Base-by-base conservation (phyloP, 148 eudicot species). In the Spergularia bocconei region DNA sequence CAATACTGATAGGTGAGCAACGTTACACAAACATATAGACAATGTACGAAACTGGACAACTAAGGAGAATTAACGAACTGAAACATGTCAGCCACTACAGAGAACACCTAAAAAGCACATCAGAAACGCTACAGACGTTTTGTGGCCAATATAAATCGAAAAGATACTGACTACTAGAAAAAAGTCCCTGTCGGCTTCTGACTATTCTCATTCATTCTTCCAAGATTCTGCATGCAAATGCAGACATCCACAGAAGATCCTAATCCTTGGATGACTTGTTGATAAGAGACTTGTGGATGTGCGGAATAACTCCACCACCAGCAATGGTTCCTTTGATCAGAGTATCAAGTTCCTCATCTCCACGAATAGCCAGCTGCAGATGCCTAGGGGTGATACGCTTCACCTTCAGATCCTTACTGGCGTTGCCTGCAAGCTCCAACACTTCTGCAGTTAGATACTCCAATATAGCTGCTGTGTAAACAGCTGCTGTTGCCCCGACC, bases 301-400 rank as follows among this genome's bases (percentile, higher is more conserved):
- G 91, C 13, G 91, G 91, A 54, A 88, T 88, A 53, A 69, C 72
- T 13, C 72, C 72, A 9, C 72, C 72, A 17, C 72, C 72, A 29
- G 72, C 72, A 11, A 69, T 69, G 10, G 90, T 87, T 63, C 90
- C 90, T 55, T 87, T 87, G 68, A 87, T 87, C 6, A 87, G 85
- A 48, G 91, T 88, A 78, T 86, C 91, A 2, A 88, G 91, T 53
- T 88, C 91, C 73, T 88, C 91, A 60, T 88, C 89, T 73, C 91
- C 91, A n/a, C 89, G 87, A 29, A 88, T 88, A 7, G 91, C 91
- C 64, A 88, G 85, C 86, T 86, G 91, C 73, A 88, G 50, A 76
- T 88, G 91, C 76, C 91, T 79, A 6, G 91, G 91, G 0, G 91
- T 84, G n/a, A 88, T 88, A 80, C 91, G 89, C 78, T 88, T 88